These are phyloP conservation scores for Hordeum pubiflorum DNA, from an alignment of 202 grass and related monocot genomes.

Conservation along the genomic window DNA sequence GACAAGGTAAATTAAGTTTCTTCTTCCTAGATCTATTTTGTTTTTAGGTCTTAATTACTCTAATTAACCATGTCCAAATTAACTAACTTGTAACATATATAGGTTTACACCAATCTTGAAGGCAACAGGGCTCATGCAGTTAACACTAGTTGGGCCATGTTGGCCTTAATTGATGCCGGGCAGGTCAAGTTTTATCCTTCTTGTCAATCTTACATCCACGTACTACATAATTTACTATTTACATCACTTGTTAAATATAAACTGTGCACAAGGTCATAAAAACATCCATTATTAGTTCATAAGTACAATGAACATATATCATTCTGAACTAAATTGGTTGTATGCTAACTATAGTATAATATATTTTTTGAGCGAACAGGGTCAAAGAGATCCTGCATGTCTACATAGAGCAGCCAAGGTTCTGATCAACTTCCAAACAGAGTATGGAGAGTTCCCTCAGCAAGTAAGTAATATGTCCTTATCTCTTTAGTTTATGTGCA, in stretches of 20 bases:
- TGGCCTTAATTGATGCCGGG: conserved; percentile 50
- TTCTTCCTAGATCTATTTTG: background rate
- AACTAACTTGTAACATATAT: background rate
- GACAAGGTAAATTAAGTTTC: conserved; percentile 23
- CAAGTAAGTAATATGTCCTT: conserved; percentile 31
- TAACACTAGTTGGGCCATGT: conserved; percentile 51
- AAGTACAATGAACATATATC: background rate
- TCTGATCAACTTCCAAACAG: conserved; percentile 54
- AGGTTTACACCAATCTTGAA: conserved; percentile 62
- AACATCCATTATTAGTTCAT: background rate
- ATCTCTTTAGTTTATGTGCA: no score
- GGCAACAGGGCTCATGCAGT: conserved; percentile 37
- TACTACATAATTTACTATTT: background rate
- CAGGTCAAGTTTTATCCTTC: conserved; percentile 31
- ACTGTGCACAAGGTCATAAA: background rate
- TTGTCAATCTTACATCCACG: background rate
- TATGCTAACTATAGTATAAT: background rate
- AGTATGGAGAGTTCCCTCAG: conserved; percentile 64
- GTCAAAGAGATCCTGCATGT: conserved; percentile 47
- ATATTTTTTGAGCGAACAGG: conserved; percentile 9
- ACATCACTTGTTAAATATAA: background rate
- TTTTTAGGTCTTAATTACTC: background rate
- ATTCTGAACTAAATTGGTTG: background rate
- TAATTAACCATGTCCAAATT: background rate
- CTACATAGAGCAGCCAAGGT: conserved; percentile 55